Base-by-base conservation (phyloP, 1,284 basidiomycete species). In the Sanghuangporus baumii region DNA sequence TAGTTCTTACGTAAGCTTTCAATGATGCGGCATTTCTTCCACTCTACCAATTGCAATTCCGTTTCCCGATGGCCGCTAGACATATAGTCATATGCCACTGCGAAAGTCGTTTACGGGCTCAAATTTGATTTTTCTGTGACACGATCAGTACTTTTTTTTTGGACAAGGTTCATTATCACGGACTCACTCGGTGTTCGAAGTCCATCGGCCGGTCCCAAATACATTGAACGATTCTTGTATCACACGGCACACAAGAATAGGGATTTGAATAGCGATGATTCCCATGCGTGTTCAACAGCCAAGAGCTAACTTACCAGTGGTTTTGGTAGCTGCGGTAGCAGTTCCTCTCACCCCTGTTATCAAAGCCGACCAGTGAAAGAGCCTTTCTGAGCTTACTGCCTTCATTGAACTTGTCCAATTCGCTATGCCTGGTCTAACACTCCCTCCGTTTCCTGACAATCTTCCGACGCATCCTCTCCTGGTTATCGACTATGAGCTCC, bases 401-500 rank as follows among this genome's bases (percentile, higher is more conserved):
- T 36, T 38, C 12, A 14, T 8, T 18, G 31, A n/a, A 34, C 52
- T 3, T 36, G 12, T 16, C 8, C 16, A n/a, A 12, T 16, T 54
- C 52, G 23, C 8, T 34, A 62, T 62, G 61, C 61, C 61, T 23
- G 61, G 61, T 23, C n/a, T 62, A 41, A 40, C 61, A 6, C 55
- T 62, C 38, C 75, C 80, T 2, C 73, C 81, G 1, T 85, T 85
- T 62, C 82, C 82, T 0, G 72, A 73, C 0, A 74, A 81, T 58
- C 73, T 82, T 16, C 76, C 72, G 4, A 80, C 80, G 0, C 81
- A 62, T 40, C 61, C 61, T 18, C 55, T 85, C 18, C 74, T 82
- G 12, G 67, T 84, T 57, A 76, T 85, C 59, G 83, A 85, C 70
- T 84, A 76, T 60, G 70, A 69, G 7, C 72, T 79, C 6, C 69